Conservation (phyloP, 352 stramenopile genomes). For the Aphanomyces astaci region DNA sequence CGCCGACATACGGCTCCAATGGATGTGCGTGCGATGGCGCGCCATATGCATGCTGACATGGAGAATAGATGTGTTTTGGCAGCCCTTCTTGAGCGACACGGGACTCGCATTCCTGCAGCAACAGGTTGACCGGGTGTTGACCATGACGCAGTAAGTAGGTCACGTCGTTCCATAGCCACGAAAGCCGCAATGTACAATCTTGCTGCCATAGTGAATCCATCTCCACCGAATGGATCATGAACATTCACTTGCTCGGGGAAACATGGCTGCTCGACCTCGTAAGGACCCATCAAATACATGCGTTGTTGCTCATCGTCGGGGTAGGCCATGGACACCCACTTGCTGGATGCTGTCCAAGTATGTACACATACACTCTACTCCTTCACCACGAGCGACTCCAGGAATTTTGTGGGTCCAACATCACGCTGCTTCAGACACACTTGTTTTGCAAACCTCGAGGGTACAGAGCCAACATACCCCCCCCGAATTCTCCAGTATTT, state of each 20-base stretch:
- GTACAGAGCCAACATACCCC: too few relatives aligned
- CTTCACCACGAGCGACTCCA: neutral
- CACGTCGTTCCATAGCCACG: too few relatives aligned
- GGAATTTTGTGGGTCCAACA: constrained; percentile 10
- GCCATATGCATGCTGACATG: neutral
- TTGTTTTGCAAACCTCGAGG: constrained; percentile 20
- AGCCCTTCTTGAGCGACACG: neutral
- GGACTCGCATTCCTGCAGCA: neutral
- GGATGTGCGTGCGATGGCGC: neutral
- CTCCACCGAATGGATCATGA: constrained; percentile 22
- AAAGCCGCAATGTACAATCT: too few relatives aligned
- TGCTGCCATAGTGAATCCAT: constrained; percentile 16
- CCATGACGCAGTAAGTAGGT: neutral
- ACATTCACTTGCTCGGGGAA: constrained; percentile 17
- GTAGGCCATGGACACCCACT: neutral
- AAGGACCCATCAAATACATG: neutral
- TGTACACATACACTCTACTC: neutral
- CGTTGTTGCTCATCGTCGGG: neutral
- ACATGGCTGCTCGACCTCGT: constrained; percentile 19
- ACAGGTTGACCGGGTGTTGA: constrained; percentile 12
- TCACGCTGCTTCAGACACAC: constrained; percentile 16
- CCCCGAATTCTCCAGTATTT: too few relatives aligned
- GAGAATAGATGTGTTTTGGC: constrained; percentile 10
- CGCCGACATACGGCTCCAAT: neutral
- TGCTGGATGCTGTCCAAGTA: constrained; percentile 23